phyloP scores from a whole-genome alignment of 176 grass and related monocot species.

The Echinochloa phyllopogon region DNA sequence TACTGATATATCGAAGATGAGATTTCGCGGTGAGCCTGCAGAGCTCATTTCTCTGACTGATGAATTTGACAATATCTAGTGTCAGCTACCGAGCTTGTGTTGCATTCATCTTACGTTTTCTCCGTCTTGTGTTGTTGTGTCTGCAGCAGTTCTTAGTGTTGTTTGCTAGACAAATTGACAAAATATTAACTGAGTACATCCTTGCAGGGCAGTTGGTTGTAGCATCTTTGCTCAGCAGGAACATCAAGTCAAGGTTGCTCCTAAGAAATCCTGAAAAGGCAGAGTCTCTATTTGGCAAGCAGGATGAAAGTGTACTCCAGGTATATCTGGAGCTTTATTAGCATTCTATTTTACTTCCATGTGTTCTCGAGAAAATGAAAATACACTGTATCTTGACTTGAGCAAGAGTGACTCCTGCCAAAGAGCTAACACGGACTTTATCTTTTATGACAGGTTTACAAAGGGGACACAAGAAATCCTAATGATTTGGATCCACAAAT shows the following conservation, averaged over 20 bases:
- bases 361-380: background rate
- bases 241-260: constrained; percentile 77
- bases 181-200: constrained; percentile 10
- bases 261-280: constrained; percentile 85
- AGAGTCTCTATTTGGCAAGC: constrained; percentile 73
- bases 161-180: background rate
- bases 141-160: background rate
- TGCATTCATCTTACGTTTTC: background rate
- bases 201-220: constrained; percentile 93
- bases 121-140: background rate
- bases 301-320: constrained; percentile 69
- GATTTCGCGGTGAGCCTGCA: background rate
- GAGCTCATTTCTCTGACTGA: background rate
- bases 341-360: background rate
- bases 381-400: background rate
- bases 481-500: constrained; percentile 71
- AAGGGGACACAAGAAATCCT: constrained; percentile 77
- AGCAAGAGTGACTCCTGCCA: background rate
- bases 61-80: background rate
- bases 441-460: constrained; percentile 57
- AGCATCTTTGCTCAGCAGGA: constrained; percentile 84
- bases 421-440: constrained; percentile 2
- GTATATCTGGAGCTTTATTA: constrained; percentile 41
- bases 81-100: background rate
- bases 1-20: background rate